Evolutionary conservation across 1,284 basidiomycete species (phyloP).

Genomic region (Moesziomyces sp.): DNA sequence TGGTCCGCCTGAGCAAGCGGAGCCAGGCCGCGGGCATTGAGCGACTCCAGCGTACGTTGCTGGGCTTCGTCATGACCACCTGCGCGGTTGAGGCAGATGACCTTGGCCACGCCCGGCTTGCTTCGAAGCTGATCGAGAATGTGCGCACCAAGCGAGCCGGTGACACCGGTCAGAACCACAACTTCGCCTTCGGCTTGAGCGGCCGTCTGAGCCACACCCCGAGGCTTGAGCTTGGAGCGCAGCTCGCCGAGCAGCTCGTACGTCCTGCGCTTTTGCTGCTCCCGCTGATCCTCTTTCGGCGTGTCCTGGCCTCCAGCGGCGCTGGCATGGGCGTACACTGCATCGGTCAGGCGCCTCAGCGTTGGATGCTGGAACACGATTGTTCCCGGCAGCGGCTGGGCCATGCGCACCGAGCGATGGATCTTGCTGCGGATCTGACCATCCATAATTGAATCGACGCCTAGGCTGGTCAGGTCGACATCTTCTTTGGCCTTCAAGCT

Average conservation of each 20-base stretch:
- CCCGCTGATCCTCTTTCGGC: constrained; percentile 13
- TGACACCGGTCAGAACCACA: constrained; percentile 50
- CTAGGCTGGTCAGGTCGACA: constrained; percentile 69
- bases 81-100: constrained; percentile 42
- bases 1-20: background rate
- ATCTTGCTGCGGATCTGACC: constrained; percentile 70
- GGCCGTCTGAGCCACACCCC: background rate
- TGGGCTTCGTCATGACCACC: constrained; percentile 29
- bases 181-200: constrained; percentile 4
- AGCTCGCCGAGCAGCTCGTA: constrained; percentile 13
- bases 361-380: constrained; percentile 71
- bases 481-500: constrained; percentile 57
- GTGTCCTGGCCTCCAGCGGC: background rate
- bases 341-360: constrained; percentile 65
- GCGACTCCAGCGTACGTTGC: constrained; percentile 29
- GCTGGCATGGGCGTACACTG: constrained; percentile 22
- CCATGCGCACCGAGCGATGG: constrained; percentile 26
- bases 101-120: constrained; percentile 15
- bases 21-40: constrained; percentile 19
- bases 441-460: constrained; percentile 74
- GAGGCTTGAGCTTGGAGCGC: constrained; percentile 16
- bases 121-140: constrained; percentile 40
- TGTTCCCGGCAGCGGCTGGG: constrained; percentile 53
- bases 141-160: constrained; percentile 52
- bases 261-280: constrained; percentile 59